Evolutionary conservation across 1,284 basidiomycete species (phyloP).

Genomic region (Athelia sp.): DNA sequence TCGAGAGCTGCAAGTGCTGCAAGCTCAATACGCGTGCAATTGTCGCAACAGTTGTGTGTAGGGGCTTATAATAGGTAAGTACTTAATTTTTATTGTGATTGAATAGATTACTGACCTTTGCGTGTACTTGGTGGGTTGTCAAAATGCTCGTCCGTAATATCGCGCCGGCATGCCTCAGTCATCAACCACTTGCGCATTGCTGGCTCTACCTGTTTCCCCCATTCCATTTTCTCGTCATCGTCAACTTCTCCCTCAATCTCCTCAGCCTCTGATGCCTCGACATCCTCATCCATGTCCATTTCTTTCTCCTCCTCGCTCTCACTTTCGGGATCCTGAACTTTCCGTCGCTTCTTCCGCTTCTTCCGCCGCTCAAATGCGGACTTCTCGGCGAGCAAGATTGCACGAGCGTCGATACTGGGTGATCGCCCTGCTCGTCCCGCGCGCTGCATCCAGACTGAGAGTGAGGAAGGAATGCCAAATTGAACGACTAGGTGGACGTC

Average conservation of each 20-base stretch:
- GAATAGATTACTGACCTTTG: background rate
- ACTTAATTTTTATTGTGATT: background rate
- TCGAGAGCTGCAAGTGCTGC: background rate
- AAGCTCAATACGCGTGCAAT: background rate
- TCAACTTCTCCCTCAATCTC: background rate
- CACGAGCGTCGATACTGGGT: slow-evolving; percentile 15
- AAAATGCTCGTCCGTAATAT: background rate
- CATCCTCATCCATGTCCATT: background rate
- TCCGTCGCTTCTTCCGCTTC: slow-evolving; percentile 8
- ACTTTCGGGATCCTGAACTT: slow-evolving; percentile 3
- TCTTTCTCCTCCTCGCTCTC: slow-evolving; percentile 6
- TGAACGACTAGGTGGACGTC: slow-evolving; percentile 25
- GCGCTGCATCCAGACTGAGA: slow-evolving; percentile 26
- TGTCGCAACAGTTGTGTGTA: background rate
- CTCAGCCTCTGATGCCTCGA: background rate
- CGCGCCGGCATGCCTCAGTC: background rate
- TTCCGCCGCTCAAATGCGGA: slow-evolving; percentile 21
- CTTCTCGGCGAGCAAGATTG: slow-evolving; percentile 23
- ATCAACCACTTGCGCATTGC: background rate
- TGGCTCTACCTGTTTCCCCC: background rate
- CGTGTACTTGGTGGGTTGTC: background rate
- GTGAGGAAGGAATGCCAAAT: slow-evolving; percentile 21
- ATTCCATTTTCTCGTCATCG: slow-evolving; percentile 6
- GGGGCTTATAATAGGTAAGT: background rate
- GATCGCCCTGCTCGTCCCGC: slow-evolving; percentile 24